Evolutionary conservation across 2,329 filamentous ascomycete species (phyloP).

Genomic region (Pyrenochaeta sp.): DNA sequence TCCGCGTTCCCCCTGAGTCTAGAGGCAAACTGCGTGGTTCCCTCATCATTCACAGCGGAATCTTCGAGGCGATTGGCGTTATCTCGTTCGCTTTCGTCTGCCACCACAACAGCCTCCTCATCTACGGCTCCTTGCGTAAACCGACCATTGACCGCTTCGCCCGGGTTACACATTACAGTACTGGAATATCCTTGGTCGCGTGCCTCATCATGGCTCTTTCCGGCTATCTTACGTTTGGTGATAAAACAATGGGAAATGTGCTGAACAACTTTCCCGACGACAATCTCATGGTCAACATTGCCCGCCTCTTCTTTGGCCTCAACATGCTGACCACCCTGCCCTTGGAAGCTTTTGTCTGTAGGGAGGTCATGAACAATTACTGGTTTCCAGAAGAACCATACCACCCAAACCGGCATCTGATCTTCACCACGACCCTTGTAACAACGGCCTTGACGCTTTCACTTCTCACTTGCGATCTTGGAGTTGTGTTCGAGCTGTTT

Average conservation of each 20-base stretch:
- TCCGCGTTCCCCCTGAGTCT: conserved; percentile 73
- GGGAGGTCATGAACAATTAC: conserved; percentile 94
- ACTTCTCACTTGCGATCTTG: conserved; percentile 89
- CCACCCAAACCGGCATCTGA: conserved; percentile 81
- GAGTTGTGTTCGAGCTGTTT: conserved; percentile 93
- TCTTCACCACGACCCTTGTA: conserved; percentile 86
- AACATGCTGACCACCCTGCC: conserved; percentile 99
- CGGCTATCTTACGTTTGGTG: conserved; percentile 92
- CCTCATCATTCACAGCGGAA: conserved; percentile 81
- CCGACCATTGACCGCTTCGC: conserved; percentile 96
- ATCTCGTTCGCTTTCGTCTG: conserved; percentile 89
- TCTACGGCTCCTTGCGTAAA: conserved; percentile 93
- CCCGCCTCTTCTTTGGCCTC: conserved; percentile 91
- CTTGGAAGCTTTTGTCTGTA: conserved; percentile 95
- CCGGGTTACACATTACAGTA: conserved; percentile 92
- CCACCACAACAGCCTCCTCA: conserved; percentile 95
- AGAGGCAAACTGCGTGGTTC: conserved; percentile 75
- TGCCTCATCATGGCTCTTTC: conserved; percentile 87
- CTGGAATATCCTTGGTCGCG: conserved; percentile 86
- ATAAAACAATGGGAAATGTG: conserved; percentile 91
- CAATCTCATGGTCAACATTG: conserved; percentile 93
- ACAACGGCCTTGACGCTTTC: conserved; percentile 77
- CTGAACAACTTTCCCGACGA: conserved; percentile 95
- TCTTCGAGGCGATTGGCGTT: conserved; percentile 96
- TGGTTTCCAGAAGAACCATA: conserved; percentile 76